phyloP scores from a whole-genome alignment of 805 yeast species.

The Candida parachauliodes region DNA sequence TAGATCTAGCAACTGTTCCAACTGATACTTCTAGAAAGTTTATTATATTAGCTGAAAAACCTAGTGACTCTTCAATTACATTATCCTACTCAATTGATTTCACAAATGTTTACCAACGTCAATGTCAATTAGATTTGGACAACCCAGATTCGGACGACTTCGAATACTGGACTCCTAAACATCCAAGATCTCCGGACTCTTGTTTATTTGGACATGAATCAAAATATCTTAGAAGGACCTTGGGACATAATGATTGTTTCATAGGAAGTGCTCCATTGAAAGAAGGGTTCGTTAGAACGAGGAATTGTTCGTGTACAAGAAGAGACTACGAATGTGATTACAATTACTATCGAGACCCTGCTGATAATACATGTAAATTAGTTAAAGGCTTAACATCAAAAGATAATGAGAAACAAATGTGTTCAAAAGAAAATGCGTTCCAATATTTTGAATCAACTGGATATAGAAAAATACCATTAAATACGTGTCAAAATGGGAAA shows the following conservation, averaged over 20 bases:
- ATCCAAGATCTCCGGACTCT: slow-evolving; percentile 31
- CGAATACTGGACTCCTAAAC: slow-evolving; percentile 42
- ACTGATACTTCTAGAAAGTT: slow-evolving; percentile 84
- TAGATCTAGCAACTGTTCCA: slow-evolving; percentile 86
- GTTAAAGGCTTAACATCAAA: slow-evolving; percentile 71
- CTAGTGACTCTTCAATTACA: slow-evolving; percentile 39
- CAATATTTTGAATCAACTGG: slow-evolving; percentile 91
- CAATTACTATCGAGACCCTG: slow-evolving; percentile 58
- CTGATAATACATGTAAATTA: slow-evolving; percentile 81
- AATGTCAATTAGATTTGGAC: slow-evolving; percentile 42
- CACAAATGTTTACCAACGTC: slow-evolving; percentile 30
- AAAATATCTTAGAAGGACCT: slow-evolving; percentile 37
- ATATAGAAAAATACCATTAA: slow-evolving; percentile 78
- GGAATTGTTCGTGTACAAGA: slow-evolving; percentile 81
- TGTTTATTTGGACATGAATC: slow-evolving; percentile 45
- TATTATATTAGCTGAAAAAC: slow-evolving; percentile 49
- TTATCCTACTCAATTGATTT: slow-evolving; percentile 40
- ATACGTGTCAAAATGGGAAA: slow-evolving; percentile 83
- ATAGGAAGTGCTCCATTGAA: slow-evolving; percentile 59
- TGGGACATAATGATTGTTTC: slow-evolving; percentile 58
- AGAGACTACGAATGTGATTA: slow-evolving; percentile 92
- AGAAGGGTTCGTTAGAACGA: slow-evolving; percentile 51
- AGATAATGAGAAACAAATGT: slow-evolving; percentile 54
- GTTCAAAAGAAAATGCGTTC: slow-evolving; percentile 52
- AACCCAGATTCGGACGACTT: slow-evolving; percentile 38